Percentiles rank a stretch among this genome's conserved stretches.
These are phyloP conservation scores for Botrytis cinerea DNA, from an alignment of 2,329 filamentous ascomycete genomes.

Conservation along the genomic window DNA sequence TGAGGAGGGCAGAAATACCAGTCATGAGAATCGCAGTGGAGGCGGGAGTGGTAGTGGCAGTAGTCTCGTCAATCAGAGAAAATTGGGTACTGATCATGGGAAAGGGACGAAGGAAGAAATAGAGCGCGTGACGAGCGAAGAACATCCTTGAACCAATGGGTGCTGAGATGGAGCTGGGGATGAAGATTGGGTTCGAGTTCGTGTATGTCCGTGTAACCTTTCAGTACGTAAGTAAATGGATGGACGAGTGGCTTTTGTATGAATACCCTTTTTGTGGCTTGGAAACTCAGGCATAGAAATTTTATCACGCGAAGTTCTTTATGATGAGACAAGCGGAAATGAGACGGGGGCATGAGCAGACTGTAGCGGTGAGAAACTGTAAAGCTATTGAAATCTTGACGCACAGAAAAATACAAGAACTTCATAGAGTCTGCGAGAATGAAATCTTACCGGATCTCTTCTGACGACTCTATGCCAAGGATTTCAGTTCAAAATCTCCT, in stretches of 20 bases:
- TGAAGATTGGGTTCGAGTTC: background rate
- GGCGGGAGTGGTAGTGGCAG: background rate
- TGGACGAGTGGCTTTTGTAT: background rate
- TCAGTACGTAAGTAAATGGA: too few relatives aligned
- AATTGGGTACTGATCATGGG: too few relatives aligned
- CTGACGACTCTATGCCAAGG: too few relatives aligned
- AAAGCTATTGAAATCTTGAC: background rate
- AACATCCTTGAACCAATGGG: background rate
- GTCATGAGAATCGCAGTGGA: background rate
- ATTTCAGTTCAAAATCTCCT: background rate
- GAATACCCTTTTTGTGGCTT: background rate
- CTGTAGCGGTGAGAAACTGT: background rate
- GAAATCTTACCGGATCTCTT: background rate
- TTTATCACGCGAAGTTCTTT: background rate
- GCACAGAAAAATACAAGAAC: fast-evolving
- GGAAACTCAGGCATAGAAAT: background rate
- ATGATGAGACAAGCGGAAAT: background rate
- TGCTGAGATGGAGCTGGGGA: background rate
- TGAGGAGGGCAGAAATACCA: background rate
- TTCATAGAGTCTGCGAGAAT: background rate
- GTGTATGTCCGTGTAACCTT: background rate
- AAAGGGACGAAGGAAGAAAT: background rate
- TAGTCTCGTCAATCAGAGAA: background rate
- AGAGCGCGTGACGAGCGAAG: background rate
- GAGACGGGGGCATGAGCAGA: background rate